Percentiles rank a stretch among this genome's conserved stretches.
phyloP scores from a whole-genome alignment of 306 rosid species.

The Arachis hypogaea region DNA sequence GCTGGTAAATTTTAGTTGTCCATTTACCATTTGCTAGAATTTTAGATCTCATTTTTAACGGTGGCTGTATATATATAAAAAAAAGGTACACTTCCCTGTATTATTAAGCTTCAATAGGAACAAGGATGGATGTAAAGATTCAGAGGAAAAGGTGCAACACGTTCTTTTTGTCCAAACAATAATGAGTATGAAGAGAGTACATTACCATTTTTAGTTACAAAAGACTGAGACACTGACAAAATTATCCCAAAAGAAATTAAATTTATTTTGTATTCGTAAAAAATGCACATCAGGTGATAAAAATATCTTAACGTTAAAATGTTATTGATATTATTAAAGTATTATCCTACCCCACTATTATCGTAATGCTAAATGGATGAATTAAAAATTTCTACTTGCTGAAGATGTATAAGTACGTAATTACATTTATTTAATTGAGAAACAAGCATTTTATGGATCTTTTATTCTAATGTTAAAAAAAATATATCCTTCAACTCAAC shows the following conservation, averaged over 20 bases:
- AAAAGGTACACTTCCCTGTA: conserved; percentile 37
- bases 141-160: conserved; percentile 36
- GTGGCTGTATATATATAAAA: conserved; percentile 52
- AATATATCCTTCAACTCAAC: too few species aligned
- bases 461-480: too few species aligned
- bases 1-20: conserved; percentile 19
- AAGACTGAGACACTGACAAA: too few species aligned
- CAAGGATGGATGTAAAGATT: conserved; percentile 40
- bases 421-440: too few species aligned
- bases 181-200: conserved; percentile 35
- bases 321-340: background rate
- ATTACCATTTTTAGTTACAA: too few species aligned
- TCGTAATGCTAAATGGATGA: background rate
- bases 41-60: conserved; percentile 35
- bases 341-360: background rate
- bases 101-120: conserved; percentile 45
- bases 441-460: too few species aligned
- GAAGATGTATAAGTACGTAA: too few species aligned
- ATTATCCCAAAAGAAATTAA: too few species aligned
- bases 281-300: too few species aligned
- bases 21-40: conserved; percentile 37
- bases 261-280: too few species aligned
- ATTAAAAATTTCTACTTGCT: too few species aligned
- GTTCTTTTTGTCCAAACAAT: conserved; percentile 45
- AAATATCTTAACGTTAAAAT: too few species aligned